A percentile compares a stretch with the other conserved stretches of the same genome.
Evolutionary conservation across 2,329 filamentous ascomycete species (phyloP).

Genomic region (Stachybotrys echinatus): DNA sequence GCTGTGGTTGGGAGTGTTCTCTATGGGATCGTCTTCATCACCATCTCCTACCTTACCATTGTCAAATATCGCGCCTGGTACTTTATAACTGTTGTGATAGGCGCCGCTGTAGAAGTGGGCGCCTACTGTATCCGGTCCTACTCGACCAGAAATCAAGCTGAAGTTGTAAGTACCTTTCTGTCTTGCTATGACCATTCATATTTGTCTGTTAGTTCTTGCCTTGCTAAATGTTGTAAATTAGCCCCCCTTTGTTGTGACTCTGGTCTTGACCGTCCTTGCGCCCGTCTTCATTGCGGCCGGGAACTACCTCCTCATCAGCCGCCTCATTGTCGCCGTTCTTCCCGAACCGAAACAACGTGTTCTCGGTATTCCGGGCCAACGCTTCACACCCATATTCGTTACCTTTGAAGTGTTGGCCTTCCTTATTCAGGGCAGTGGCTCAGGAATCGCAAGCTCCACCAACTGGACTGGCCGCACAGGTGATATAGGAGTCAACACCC

Average conservation of each 20-base stretch:
- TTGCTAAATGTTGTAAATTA: constrained; percentile 4
- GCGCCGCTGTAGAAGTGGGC: constrained; percentile 33
- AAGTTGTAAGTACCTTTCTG: constrained; percentile 21
- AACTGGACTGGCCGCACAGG: constrained; percentile 36
- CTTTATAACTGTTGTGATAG: constrained; percentile 37
- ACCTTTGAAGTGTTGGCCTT: constrained; percentile 38
- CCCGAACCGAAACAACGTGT: constrained; percentile 24
- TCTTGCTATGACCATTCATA: neutral
- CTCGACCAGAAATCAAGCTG: constrained; percentile 25
- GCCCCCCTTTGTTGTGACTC: constrained; percentile 31
- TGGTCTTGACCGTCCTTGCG: constrained; percentile 39
- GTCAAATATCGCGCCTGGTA: constrained; percentile 35
- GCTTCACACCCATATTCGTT: constrained; percentile 41
- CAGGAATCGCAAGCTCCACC: constrained; percentile 33
- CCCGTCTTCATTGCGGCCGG: constrained; percentile 44
- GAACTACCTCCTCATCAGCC: constrained; percentile 46
- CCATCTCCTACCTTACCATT: constrained; percentile 34
- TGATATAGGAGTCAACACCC: constrained; percentile 29
- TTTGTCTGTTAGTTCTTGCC: too few relatives aligned
- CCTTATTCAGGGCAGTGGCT: constrained; percentile 38
- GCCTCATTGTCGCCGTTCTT: constrained; percentile 34
- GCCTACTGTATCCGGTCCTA: constrained; percentile 34
- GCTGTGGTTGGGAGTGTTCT: constrained; percentile 34
- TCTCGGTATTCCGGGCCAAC: constrained; percentile 27
- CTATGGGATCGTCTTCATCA: constrained; percentile 30